These are phyloP conservation scores for Alternaria gaisen DNA, from an alignment of 2,329 filamentous ascomycete genomes.

Conservation along the genomic window DNA sequence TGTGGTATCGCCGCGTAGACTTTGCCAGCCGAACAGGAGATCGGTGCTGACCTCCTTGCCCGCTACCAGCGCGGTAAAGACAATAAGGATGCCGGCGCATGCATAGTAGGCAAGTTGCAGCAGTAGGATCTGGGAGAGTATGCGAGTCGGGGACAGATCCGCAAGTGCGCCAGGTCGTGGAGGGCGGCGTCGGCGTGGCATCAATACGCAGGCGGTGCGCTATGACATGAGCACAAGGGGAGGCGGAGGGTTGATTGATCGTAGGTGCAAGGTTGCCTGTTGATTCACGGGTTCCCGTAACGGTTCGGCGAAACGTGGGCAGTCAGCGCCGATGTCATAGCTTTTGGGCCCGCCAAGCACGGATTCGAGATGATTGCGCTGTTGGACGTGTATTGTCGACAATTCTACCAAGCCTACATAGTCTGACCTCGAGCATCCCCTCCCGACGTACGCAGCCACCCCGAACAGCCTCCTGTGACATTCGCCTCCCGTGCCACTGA, in stretches of 20 bases:
- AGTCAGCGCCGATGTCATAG: slow-evolving; percentile 30
- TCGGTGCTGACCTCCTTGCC: slow-evolving; percentile 67
- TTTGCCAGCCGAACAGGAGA: slow-evolving; percentile 70
- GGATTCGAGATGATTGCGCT: slow-evolving; percentile 21
- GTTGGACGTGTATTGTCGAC: background rate
- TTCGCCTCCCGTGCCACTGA: slow-evolving; percentile 1
- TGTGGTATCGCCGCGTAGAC: slow-evolving; percentile 71
- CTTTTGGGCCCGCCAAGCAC: slow-evolving; percentile 29
- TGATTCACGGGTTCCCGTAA: slow-evolving; percentile 15
- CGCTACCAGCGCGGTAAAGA: slow-evolving; percentile 73
- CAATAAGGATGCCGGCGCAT: slow-evolving; percentile 67
- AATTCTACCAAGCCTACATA: background rate
- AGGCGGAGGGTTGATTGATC: slow-evolving; percentile 10
- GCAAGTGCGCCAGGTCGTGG: slow-evolving; percentile 71
- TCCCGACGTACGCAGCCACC: background rate
- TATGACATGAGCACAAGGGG: slow-evolving; percentile 30
- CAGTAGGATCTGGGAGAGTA: slow-evolving; percentile 71
- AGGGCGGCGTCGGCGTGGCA: slow-evolving; percentile 67
- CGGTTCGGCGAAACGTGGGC: slow-evolving; percentile 28
- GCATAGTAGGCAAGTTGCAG: slow-evolving; percentile 73
- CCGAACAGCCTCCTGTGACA: no score
- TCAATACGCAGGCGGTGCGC: slow-evolving; percentile 42
- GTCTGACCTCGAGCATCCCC: background rate
- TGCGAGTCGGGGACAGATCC: slow-evolving; percentile 72
- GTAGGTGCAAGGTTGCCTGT: slow-evolving; percentile 29